These are phyloP conservation scores for Ustilago xerochloae DNA, from an alignment of 1,284 basidiomycete genomes.

Conservation along the genomic window DNA sequence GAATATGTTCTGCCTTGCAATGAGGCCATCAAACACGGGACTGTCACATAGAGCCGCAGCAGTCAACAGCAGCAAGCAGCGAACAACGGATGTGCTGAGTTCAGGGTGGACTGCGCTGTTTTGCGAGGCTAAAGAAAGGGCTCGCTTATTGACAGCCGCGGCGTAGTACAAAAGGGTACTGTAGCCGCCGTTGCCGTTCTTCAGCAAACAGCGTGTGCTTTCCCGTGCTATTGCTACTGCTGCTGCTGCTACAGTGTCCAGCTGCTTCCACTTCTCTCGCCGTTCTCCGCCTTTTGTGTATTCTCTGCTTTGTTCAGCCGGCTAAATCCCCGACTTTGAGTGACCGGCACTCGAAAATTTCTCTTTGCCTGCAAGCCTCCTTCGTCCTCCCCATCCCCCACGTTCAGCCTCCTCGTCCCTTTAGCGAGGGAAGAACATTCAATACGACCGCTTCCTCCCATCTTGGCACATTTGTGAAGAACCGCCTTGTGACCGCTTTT, in stretches of 20 bases:
- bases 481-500: background rate
- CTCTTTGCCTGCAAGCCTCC: no score
- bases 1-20: no score
- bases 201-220: no score
- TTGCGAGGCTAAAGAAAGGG: background rate
- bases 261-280: no score
- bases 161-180: background rate
- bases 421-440: conserved; percentile 10
- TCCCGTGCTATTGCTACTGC: no score
- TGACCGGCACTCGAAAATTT: no score
- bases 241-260: no score
- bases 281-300: no score
- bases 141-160: conserved; percentile 2
- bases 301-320: conserved; percentile 9
- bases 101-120: background rate
- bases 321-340: background rate
- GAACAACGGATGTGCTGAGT: background rate
- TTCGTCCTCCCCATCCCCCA: background rate
- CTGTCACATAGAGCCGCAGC: no score
- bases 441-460: conserved; percentile 2
- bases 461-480: background rate
- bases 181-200: background rate
- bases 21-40: no score
- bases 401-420: background rate
- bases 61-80: no score